Conservation (phyloP, 1,284 basidiomycete species). For the Filobasidium uniguttulatum region DNA sequence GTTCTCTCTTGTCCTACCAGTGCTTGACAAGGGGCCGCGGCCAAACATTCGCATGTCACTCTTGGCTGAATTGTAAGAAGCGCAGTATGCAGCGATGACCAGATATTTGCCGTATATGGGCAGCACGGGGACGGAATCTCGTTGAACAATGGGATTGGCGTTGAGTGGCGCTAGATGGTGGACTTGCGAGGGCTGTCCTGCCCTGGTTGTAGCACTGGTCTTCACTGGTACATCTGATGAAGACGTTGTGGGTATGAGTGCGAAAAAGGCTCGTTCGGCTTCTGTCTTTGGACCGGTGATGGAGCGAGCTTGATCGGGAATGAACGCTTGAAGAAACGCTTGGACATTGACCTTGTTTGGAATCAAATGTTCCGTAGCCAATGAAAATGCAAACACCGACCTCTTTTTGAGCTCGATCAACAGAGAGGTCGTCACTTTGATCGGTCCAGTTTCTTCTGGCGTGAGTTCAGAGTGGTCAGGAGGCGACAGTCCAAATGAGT, state of each 20-base stretch:
- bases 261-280: conserved; percentile 4
- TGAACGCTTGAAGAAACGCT: background rate
- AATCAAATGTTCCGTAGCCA: conserved; percentile 27
- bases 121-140: conserved; percentile 32
- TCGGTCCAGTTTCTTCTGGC: conserved; percentile 3
- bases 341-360: conserved; percentile 10
- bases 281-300: background rate
- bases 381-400: conserved; percentile 25
- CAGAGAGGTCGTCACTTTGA: conserved; percentile 26
- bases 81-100: conserved; percentile 66
- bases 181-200: too few species aligned
- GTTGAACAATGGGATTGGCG: conserved; percentile 18
- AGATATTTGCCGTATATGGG: conserved; percentile 58
- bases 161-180: background rate
- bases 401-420: conserved; percentile 33
- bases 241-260: conserved; percentile 5
- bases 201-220: too few species aligned
- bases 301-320: background rate
- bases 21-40: conserved; percentile 43
- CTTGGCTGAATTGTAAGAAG: conserved; percentile 71
- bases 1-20: conserved; percentile 36
- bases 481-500: conserved; percentile 13
- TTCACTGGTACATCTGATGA: too few species aligned
- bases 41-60: conserved; percentile 72
- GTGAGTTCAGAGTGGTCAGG: conserved; percentile 3